Evolutionary conservation across 495 filamentous ascomycete species (phyloP), one percentile per base, ranked within the genome.

Genomic region (Chaetomidium leptoderma): DNA sequence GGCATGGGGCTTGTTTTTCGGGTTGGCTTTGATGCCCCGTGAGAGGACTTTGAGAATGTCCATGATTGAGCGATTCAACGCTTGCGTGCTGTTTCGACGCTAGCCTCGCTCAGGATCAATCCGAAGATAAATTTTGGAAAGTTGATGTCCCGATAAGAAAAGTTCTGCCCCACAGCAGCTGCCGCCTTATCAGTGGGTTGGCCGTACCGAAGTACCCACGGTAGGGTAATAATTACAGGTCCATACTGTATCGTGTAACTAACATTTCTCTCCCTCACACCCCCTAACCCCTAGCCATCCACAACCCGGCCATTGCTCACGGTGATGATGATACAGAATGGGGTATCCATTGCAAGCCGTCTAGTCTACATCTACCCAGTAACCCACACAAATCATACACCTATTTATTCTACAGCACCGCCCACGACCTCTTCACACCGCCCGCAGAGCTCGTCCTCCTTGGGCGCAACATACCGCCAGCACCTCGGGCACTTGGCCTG

Each of bases 401-500:
- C 46, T 61, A 61, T 32, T 57, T 61, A 61, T 32, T 57, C 27
- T 21, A 63, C 60, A 45, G 36, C 53, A 32, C 61, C 57, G 6
- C 45, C 58, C 16, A 91, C 79, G 10, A 89, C 86, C 2, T 83
- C 78, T 56, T 86, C 82, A 70, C 92, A 96, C 63, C 91, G 78
- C 50, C 71, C 71, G 71, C 92, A 96, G 45, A 95, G 72, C 56
- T 71, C 69, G 19, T 86, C 83, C 68, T 84, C 79, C 35, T 70
- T 66, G 10, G 74, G 71, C 24, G 80, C 78, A 19, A 83, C 79
- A 73, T 87, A 95, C 55, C 86, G 82, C 93, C 93, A 97, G 74
- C 93, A 97, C 43, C 92, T 80, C 3, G 82, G 78, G 63, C 92
- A 97, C 66, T 97, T 97, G 42, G 61, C 58, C 4, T 82, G 74